Base-by-base conservation (phyloP, 305 asterid species). In the Rubia peregrina region DNA sequence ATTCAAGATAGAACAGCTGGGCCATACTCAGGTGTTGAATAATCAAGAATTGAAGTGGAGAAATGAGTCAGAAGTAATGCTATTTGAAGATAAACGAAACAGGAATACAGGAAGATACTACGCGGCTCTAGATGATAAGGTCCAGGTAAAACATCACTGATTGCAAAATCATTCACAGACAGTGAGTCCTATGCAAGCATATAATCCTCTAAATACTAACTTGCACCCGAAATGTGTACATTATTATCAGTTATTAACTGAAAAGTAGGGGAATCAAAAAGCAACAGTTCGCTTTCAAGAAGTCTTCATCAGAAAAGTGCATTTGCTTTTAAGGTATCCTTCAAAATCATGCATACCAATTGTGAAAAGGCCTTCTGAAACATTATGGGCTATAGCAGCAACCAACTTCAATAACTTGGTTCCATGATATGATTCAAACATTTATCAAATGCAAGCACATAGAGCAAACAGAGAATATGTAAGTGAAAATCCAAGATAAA, bases 401-500 rank as follows among this genome's bases (percentile, higher is more conserved):
- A 60, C 65, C 17, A 53, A 53, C 11, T 41, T 59, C 33, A 19
- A 59, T 22, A 49, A 3, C 42, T 21, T 63, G 53, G 53, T 46
- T 46, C 17, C 40, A 64, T 40, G 22, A 41, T 40, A 38, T 63
- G 9, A 64, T 30, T 33, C 30, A 38, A 40, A 63, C 11, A 43
- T n/a, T 55, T 12, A 36, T 49, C 51, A 61, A 21, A 11, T 10
- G 10, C 74, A 65, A 65, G 81, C 59, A 51, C 43, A n/a, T 22
- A 77, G 43, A 49, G 44, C 5, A 26, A 46, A 48, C 8, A 22
- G 53, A 17, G 40, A 51, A 36, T 10, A 5, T 43, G 13, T 24
- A n/a, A 51, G n/a, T 36, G 30, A 6, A 12, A 60, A 38, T 56
- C 66, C 19, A 70, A 44, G 59, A 66, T 69, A 74, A 46, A 73